phyloP scores from a whole-genome alignment of 805 yeast species.

The Dipodascus geniculatus region DNA sequence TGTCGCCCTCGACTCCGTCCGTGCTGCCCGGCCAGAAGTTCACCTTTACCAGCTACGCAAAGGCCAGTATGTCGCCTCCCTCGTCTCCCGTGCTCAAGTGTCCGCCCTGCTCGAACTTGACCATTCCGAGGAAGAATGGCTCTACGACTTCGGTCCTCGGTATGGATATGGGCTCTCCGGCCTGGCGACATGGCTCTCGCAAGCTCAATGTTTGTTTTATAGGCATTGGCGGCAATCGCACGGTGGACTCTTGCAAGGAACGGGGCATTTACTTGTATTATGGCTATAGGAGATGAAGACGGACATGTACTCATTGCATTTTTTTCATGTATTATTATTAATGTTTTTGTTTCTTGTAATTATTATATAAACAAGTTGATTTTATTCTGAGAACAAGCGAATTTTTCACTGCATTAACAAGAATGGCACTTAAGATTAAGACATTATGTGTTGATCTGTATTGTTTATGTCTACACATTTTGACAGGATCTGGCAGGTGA shows the following conservation, averaged over 20 bases:
- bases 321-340: background rate
- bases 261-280: constrained; percentile 26
- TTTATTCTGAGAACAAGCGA: no score
- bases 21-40: constrained; percentile 12
- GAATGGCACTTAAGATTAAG: no score
- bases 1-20: constrained; percentile 6
- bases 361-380: no score
- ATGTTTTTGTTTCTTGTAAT: background rate
- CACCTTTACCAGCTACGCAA: constrained; percentile 19
- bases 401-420: no score
- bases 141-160: constrained; percentile 12
- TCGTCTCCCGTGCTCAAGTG: background rate
- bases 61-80: constrained; percentile 12
- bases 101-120: constrained; percentile 2
- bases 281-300: constrained; percentile 18
- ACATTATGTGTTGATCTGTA: no score
- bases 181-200: constrained; percentile 24
- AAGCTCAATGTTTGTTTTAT: constrained; percentile 26
- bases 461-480: no score
- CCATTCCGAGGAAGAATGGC: constrained; percentile 6
- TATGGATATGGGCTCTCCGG: constrained; percentile 18
- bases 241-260: constrained; percentile 13
- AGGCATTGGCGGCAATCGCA: constrained; percentile 20
- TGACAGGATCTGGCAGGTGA: no score
- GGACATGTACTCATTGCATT: background rate